phyloP scores from a whole-genome alignment of 805 yeast species.

The Ogataea pignaliae region DNA sequence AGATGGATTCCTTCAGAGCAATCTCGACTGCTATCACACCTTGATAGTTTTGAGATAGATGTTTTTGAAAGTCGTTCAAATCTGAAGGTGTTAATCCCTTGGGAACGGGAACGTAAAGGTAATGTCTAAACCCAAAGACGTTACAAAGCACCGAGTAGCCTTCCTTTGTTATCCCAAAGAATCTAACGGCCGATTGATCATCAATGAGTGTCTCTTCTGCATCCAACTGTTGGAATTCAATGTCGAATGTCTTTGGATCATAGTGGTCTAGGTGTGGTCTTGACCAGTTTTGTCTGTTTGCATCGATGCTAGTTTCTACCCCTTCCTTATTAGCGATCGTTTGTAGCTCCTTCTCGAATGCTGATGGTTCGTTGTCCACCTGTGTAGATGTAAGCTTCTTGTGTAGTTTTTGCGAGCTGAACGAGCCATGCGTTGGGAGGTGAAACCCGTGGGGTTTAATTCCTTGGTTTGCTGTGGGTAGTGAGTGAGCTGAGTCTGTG shows the following conservation, averaged over 20 bases:
- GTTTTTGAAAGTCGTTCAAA: constrained; percentile 39
- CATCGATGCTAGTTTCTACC: constrained; percentile 11
- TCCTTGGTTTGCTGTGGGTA: constrained; percentile 29
- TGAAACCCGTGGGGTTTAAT: constrained; percentile 26
- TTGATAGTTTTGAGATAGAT: constrained; percentile 44
- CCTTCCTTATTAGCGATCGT: constrained; percentile 38
- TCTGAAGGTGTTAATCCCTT: constrained; percentile 60
- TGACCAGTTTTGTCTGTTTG: constrained; percentile 35
- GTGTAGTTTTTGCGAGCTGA: constrained; percentile 23
- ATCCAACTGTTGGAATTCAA: constrained; percentile 86
- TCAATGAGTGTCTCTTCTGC: constrained; percentile 76
- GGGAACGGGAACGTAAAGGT: constrained; percentile 90
- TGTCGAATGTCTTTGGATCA: constrained; percentile 44
- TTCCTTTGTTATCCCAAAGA: constrained; percentile 86
- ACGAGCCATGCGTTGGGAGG: constrained; percentile 25
- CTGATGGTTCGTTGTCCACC: constrained; percentile 36
- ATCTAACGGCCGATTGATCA: constrained; percentile 63
- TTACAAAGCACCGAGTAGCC: constrained; percentile 90
- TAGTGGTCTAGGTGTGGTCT: constrained; percentile 57
- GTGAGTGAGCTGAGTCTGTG: constrained; percentile 25
- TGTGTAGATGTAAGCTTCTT: constrained; percentile 25
- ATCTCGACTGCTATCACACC: constrained; percentile 67
- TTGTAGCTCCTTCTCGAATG: constrained; percentile 49
- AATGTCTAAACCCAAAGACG: constrained; percentile 84
- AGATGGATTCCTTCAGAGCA: constrained; percentile 72